phyloP scores from a whole-genome alignment of 208 protist genomes.

The Lotmaria passim region DNA sequence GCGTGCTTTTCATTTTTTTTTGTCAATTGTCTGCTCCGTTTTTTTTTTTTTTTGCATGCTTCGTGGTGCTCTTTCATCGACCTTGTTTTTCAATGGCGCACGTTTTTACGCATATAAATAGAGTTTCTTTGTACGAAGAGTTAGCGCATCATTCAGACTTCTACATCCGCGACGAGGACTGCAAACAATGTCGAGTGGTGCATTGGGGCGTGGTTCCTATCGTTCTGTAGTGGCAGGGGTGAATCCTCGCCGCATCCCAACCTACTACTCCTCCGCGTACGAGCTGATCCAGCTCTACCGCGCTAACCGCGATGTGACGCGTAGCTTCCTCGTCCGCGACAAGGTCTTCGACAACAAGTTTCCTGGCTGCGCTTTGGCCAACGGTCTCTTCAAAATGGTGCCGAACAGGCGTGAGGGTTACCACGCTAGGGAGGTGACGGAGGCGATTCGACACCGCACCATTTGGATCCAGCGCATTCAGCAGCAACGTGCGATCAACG shows the following conservation, averaged over 20 bases:
- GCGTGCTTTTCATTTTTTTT: slow-evolving; percentile 12
- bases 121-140: too few relatives aligned
- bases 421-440: slow-evolving; percentile 79
- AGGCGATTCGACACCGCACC: slow-evolving; percentile 78
- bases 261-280: slow-evolving; percentile 76
- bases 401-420: slow-evolving; percentile 76
- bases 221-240: slow-evolving; percentile 81
- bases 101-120: too few relatives aligned
- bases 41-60: slow-evolving; percentile 15
- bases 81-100: too few relatives aligned
- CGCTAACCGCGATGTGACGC: slow-evolving; percentile 73
- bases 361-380: slow-evolving; percentile 68
- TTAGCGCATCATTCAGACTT: too few relatives aligned
- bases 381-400: slow-evolving; percentile 90
- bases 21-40: slow-evolving; percentile 5
- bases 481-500: slow-evolving; percentile 84
- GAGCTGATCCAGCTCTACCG: slow-evolving; percentile 85
- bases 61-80: neutral
- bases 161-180: neutral
- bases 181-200: slow-evolving; percentile 75
- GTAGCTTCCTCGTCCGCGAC: slow-evolving; percentile 80
- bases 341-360: slow-evolving; percentile 93
- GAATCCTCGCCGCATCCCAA: slow-evolving; percentile 47
- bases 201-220: slow-evolving; percentile 83
- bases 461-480: slow-evolving; percentile 86